Evolutionary conservation across 805 yeast species (phyloP).

Genomic region (Zygosaccharomyces lentus): DNA sequence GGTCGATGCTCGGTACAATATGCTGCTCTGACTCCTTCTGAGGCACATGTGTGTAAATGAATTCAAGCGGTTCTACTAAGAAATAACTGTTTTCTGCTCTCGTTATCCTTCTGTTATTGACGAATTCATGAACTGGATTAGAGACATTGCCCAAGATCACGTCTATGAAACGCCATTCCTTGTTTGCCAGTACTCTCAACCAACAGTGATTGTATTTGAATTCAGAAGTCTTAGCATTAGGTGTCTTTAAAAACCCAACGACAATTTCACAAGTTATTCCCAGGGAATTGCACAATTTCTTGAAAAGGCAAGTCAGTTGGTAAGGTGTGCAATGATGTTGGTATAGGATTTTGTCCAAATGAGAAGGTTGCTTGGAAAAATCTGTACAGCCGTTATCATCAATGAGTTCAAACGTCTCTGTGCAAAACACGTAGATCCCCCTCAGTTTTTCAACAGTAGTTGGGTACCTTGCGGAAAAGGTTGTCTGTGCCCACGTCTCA

Average conservation of each 20-base stretch:
- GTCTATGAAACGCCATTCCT: conserved; percentile 79
- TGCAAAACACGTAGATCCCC: conserved; percentile 58
- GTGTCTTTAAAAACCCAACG: conserved; percentile 78
- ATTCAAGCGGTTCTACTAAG: conserved; percentile 65
- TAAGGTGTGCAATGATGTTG: conserved; percentile 56
- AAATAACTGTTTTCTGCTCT: conserved; percentile 58
- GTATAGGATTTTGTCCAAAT: conserved; percentile 41
- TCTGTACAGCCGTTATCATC: conserved; percentile 37
- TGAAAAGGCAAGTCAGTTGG: conserved; percentile 74
- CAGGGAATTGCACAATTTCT: conserved; percentile 63
- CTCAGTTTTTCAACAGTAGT: conserved; percentile 57
- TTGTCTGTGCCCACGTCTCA: conserved; percentile 50
- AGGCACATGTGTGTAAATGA: conserved; percentile 86
- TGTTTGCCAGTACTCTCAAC: conserved; percentile 73
- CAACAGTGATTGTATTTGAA: conserved; percentile 77
- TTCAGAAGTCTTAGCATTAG: conserved; percentile 48
- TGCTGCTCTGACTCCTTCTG: conserved; percentile 75
- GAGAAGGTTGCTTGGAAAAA: conserved; percentile 37
- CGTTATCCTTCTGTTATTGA: conserved; percentile 31
- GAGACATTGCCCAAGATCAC: conserved; percentile 58
- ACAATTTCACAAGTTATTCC: conserved; percentile 73
- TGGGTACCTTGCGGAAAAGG: conserved; percentile 49
- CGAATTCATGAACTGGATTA: conserved; percentile 45
- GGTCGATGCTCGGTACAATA: conserved; percentile 78
- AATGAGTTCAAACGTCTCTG: conserved; percentile 52